A percentile compares a stretch with the other conserved stretches of the same genome.
Conservation (phyloP, 768 basidiomycete species). For the Boletus coccyginus region DNA sequence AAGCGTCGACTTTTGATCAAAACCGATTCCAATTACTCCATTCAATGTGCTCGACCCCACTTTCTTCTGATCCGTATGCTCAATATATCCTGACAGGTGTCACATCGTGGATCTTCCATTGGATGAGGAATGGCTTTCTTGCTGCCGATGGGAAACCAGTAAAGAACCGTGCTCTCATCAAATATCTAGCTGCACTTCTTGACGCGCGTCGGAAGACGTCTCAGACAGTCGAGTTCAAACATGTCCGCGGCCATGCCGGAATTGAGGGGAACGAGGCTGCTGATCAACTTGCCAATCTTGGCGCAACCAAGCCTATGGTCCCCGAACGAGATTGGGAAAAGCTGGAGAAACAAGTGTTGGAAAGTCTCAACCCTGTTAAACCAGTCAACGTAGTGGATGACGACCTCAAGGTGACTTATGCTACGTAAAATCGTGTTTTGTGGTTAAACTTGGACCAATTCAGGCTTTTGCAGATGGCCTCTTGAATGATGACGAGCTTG, state of each 20-base stretch:
- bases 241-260: slow-evolving; percentile 81
- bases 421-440: not conserved
- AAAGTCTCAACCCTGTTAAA: slow-evolving; percentile 9
- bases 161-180: slow-evolving; percentile 71
- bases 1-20: slow-evolving; percentile 66
- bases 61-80: slow-evolving; percentile 1
- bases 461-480: slow-evolving; percentile 37
- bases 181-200: slow-evolving; percentile 64
- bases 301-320: slow-evolving; percentile 38
- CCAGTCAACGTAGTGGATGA: not conserved
- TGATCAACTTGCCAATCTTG: slow-evolving; percentile 67
- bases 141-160: slow-evolving; percentile 52
- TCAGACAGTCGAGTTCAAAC: slow-evolving; percentile 58
- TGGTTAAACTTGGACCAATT: slow-evolving; percentile 5
- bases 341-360: slow-evolving; percentile 16
- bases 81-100: slow-evolving; percentile 52
- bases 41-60: slow-evolving; percentile 53
- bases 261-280: slow-evolving; percentile 85
- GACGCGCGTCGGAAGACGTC: slow-evolving; percentile 47
- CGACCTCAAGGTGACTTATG: slow-evolving; percentile 20
- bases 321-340: slow-evolving; percentile 61
- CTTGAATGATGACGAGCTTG: slow-evolving; percentile 35
- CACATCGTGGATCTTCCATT: slow-evolving; percentile 63
- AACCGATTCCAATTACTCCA: slow-evolving; percentile 84
- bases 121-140: slow-evolving; percentile 55